Evolutionary conservation across 2,329 filamentous ascomycete species (phyloP).

Genomic region (Cryphonectria naterciae): DNA sequence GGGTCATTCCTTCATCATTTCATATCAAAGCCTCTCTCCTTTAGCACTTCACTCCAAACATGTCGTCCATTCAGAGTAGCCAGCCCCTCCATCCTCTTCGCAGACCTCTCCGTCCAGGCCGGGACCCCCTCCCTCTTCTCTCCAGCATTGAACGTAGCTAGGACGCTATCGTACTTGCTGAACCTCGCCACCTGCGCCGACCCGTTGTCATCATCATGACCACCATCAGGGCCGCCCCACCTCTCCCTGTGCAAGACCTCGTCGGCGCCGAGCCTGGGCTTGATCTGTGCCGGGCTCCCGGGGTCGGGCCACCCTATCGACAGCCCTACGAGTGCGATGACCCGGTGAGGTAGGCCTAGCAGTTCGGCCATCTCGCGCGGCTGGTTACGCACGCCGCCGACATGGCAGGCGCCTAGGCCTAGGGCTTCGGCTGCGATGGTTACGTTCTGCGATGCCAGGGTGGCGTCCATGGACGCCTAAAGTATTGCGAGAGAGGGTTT

Average conservation of each 20-base stretch:
- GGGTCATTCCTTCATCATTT: background rate
- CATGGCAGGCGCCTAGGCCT: conserved; percentile 40
- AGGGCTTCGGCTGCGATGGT: conserved; percentile 38
- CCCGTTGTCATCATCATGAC: background rate
- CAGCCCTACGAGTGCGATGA: conserved; percentile 38
- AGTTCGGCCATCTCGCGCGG: conserved; percentile 36
- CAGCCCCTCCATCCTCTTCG: conserved; percentile 8
- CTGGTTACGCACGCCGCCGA: conserved; percentile 38
- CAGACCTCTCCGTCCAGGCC: conserved; percentile 14
- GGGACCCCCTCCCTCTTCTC: conserved; percentile 8
- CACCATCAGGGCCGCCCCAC: background rate
- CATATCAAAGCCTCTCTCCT: conserved; percentile 16
- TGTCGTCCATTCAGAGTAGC: conserved; percentile 10
- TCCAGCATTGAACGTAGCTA: conserved; percentile 5
- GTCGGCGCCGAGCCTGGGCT: conserved; percentile 32
- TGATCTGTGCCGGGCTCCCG: conserved; percentile 32
- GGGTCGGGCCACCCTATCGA: conserved; percentile 36
- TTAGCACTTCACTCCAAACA: conserved; percentile 11
- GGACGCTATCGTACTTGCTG: background rate
- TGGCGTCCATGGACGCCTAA: conserved; percentile 37
- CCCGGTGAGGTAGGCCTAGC: conserved; percentile 37
- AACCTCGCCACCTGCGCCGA: conserved; percentile 4
- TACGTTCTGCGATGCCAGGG: conserved; percentile 39
- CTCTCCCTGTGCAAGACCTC: conserved; percentile 16
- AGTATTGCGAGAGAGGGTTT: too few species aligned